phyloP scores from a whole-genome alignment of 148 eudicot species.

The Camellia lanceoleosa region DNA sequence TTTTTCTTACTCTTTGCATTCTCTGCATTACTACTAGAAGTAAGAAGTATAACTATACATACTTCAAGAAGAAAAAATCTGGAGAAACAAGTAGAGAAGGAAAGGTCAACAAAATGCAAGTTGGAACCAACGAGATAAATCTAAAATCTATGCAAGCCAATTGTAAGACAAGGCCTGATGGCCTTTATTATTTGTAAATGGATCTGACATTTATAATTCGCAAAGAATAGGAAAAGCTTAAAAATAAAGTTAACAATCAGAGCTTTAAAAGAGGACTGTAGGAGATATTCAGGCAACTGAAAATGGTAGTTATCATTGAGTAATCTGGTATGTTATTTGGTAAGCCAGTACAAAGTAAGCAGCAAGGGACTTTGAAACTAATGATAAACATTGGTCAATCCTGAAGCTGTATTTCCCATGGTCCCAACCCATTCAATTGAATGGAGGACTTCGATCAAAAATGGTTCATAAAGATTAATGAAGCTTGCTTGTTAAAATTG shows the following conservation, averaged over 20 bases:
- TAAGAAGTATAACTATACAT: neutral
- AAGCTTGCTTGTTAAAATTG: neutral
- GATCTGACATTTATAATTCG: neutral
- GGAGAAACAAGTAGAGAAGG: neutral
- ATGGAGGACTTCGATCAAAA: neutral
- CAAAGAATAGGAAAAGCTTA: neutral
- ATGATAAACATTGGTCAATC: no score
- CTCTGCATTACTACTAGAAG: no score
- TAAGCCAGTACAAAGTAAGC: conserved; percentile 7
- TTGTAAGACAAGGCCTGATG: neutral
- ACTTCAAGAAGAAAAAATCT: neutral
- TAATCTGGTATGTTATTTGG: neutral
- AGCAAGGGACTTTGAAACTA: neutral
- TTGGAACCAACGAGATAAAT: no score
- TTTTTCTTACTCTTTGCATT: no score
- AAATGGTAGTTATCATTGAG: neutral
- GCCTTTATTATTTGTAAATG: neutral
- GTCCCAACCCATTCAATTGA: no score
- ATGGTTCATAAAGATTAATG: neutral
- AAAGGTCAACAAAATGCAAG: neutral
- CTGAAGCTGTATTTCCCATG: no score
- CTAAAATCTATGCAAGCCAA: neutral
- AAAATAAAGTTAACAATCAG: neutral
- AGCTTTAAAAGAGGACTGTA: neutral
- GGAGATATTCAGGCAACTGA: neutral